Percentiles rank a stretch among this genome's conserved stretches.
These are phyloP conservation scores for Filobasidium uniguttulatum DNA, from an alignment of 1,284 basidiomycete genomes.

Conservation along the genomic window DNA sequence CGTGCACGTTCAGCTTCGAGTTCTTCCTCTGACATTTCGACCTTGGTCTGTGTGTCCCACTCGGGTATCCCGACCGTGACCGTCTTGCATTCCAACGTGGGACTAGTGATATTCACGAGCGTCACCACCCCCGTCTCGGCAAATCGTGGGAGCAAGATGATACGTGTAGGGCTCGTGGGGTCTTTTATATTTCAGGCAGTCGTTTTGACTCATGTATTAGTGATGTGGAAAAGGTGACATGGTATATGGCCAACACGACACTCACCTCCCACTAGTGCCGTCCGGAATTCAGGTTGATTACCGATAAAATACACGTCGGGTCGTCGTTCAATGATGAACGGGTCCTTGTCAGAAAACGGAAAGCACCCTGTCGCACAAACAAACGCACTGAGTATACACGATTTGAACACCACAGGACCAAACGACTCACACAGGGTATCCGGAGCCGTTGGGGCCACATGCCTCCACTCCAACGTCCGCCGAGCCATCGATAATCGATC, in stretches of 20 bases:
- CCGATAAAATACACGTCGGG: conserved; percentile 89
- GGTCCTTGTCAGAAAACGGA: conserved; percentile 76
- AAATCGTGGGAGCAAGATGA: conserved; percentile 77
- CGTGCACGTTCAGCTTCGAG: conserved; percentile 10
- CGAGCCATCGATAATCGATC: conserved; percentile 57
- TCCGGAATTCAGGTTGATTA: conserved; percentile 72
- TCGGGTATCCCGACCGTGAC: conserved; percentile 34
- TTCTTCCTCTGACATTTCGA: conserved; percentile 9
- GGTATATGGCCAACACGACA: conserved; percentile 20
- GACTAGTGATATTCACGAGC: conserved; percentile 44
- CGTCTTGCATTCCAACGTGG: conserved; percentile 42
- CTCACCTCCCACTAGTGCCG: conserved; percentile 47
- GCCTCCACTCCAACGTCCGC: conserved; percentile 78
- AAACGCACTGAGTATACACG: neutral
- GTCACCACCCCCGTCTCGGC: conserved; percentile 50
- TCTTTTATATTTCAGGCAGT: conserved; percentile 15
- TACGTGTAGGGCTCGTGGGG: conserved; percentile 41
- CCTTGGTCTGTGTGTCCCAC: conserved; percentile 26
- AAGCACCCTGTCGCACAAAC: conserved; percentile 57
- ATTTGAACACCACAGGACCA: neutral
- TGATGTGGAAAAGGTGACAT: too few species aligned
- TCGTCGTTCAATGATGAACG: conserved; percentile 70
- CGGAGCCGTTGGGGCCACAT: conserved; percentile 92
- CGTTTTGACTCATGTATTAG: neutral
- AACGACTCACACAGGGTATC: conserved; percentile 65